phyloP scores from a whole-genome alignment of 2,329 filamentous ascomycete genomes.

The Aspergillus uvarum region DNA sequence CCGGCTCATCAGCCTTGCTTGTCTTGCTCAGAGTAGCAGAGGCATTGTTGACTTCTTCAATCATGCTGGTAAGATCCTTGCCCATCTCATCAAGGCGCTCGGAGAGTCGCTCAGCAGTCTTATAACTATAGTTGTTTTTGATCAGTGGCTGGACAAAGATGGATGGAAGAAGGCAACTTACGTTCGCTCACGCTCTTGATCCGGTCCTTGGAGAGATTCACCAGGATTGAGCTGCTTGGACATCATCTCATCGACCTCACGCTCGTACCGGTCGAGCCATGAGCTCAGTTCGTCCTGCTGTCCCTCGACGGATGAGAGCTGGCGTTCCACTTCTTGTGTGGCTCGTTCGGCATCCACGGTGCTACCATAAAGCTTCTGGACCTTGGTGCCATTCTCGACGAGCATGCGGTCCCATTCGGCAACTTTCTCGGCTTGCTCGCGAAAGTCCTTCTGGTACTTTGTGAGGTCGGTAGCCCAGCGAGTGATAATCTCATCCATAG shows the following conservation, averaged over 20 bases:
- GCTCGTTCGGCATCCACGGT: conserved; percentile 93
- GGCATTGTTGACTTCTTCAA: conserved; percentile 94
- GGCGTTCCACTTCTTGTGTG: conserved; percentile 89
- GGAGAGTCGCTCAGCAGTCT: conserved; percentile 88
- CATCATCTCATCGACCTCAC: conserved; percentile 86
- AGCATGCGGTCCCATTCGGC: conserved; percentile 88
- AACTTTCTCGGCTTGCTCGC: conserved; percentile 81
- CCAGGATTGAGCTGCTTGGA: conserved; percentile 72
- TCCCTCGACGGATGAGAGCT: conserved; percentile 83
- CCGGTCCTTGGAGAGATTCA: conserved; percentile 78
- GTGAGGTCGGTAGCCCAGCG: conserved; percentile 93
- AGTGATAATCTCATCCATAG: conserved; percentile 98
- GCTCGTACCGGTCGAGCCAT: conserved; percentile 89
- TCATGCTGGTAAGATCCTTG: conserved; percentile 90
- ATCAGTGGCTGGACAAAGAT: neutral
- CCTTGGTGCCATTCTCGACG: conserved; percentile 92
- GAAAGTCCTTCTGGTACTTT: conserved; percentile 96
- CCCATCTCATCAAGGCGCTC: conserved; percentile 92
- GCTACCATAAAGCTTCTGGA: conserved; percentile 85
- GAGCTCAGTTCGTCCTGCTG: conserved; percentile 87
- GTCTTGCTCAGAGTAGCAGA: conserved; percentile 87
- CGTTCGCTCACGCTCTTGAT: conserved; percentile 92
- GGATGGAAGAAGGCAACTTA: conserved; percentile 45
- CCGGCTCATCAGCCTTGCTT: conserved; percentile 81
- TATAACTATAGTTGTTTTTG: conserved; percentile 58